A percentile compares a stretch with the other conserved stretches of the same genome.
Evolutionary conservation across 352 stramenopile species (phyloP).

Genomic region (Globisporangium takayamanum): DNA sequence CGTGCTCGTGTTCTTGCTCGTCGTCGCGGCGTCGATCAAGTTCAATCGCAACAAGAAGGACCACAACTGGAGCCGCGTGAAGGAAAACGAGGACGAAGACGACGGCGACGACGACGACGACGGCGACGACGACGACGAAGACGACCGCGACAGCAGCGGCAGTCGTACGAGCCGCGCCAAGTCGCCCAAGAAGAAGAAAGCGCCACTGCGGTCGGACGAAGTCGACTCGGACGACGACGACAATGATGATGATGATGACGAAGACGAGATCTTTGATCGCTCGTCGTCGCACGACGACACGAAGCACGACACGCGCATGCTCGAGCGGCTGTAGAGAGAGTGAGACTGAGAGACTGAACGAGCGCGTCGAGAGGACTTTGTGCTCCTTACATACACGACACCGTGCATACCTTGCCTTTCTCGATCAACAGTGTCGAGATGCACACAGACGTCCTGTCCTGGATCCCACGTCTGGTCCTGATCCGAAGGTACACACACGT

Average conservation of each 20-base stretch:
- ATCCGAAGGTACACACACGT: too few relatives aligned
- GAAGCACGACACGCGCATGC: constrained; percentile 46
- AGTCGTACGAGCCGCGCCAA: constrained; percentile 16
- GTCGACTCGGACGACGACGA: constrained; percentile 42
- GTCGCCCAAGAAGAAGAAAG: constrained; percentile 25
- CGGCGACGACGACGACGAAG: constrained; percentile 44
- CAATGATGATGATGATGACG: constrained; percentile 53
- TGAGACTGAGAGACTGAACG: not conserved
- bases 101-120: constrained; percentile 60
- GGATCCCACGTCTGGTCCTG: too few relatives aligned
- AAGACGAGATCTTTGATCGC: constrained; percentile 69
- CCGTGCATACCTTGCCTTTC: too few relatives aligned
- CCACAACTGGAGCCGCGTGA: constrained; percentile 64
- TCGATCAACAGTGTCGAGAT: too few relatives aligned
- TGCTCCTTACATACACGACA: too few relatives aligned
- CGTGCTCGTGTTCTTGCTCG: constrained; percentile 63
- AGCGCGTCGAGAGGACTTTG: not conserved
- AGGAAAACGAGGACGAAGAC: constrained; percentile 58
- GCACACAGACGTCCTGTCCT: too few relatives aligned
- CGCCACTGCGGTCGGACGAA: constrained; percentile 23
- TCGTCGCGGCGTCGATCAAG: constrained; percentile 55
- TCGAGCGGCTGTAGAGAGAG: constrained; percentile 49
- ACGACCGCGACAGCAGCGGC: constrained; percentile 27
- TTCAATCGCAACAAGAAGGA: constrained; percentile 49
- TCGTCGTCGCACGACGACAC: constrained; percentile 27